Base-by-base conservation (phyloP, 768 basidiomycete genomes). In the Kwoniella dejecticola region DNA sequence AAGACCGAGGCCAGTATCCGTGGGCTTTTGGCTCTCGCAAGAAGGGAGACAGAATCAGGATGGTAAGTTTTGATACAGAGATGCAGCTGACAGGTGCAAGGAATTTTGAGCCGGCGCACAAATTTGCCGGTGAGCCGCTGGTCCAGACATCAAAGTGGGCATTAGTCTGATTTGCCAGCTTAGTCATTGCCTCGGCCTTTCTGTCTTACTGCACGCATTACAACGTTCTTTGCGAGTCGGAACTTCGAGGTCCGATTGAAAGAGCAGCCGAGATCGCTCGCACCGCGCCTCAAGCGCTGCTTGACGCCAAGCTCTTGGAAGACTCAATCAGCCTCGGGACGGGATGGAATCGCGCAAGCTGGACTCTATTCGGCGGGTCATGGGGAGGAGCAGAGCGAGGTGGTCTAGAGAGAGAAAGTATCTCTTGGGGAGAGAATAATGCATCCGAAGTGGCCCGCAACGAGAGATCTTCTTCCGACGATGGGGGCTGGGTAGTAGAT, bases 161-260 rank as follows among this genome's bases (percentile, higher is more conserved):
- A 26, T n/a, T n/a, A n/a, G n/a, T n/a, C n/a, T n/a, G n/a, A n/a
- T n/a, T n/a, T n/a, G n/a, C 15, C 33, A 7, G 11, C 29, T 15
- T 55, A 75, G 73, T 56, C n/a, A 72, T 75, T 30, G 49, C 63
- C 5, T 47, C 73, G 6, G 70, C 73, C 4, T 75, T 70, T 46
- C 33, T 72, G 24, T 53, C 64, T 8, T 75, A 60, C 56, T n/a
- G 72, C 15, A 13, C 52, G 5, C 63, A 72, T 36, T 52, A 68
- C 45, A 29, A 69, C 2, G 71, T 72, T 5, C 24, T 75, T 0
- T 52, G 64, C n/a, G 73, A 75, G n/a, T 11, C 41, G 11, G 10
- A 21, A 2, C 15, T 64, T 7, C 10, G 31, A 4, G 27, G 31
- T 7, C n/a, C 26, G 10, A 42, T 71, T 13, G 7, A 24, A 4